Percentiles rank a stretch among this genome's conserved stretches.
Evolutionary conservation across 768 basidiomycete genomes (phyloP).

Genomic region (Pulveroboletus sp.): DNA sequence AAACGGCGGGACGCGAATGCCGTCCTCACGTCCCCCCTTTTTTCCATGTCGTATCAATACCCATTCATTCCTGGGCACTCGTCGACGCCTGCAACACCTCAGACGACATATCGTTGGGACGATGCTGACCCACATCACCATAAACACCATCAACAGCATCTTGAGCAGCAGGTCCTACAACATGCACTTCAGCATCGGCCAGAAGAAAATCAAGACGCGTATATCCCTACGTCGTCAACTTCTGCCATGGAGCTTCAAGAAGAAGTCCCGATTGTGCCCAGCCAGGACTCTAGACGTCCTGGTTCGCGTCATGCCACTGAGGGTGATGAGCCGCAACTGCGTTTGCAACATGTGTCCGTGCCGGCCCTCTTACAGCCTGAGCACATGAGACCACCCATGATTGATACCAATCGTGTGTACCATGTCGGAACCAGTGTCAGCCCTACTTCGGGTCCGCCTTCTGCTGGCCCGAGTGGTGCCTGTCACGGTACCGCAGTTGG

Average conservation of each 20-base stretch:
- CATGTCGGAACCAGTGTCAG: constrained; percentile 26
- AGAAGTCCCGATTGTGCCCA: constrained; percentile 27
- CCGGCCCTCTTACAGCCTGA: constrained; percentile 18
- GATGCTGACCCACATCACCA: constrained; percentile 31
- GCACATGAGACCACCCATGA: constrained; percentile 33
- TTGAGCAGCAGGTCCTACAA: constrained; percentile 38
- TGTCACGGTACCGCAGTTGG: constrained; percentile 17
- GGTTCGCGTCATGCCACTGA: constrained; percentile 17
- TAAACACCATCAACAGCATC: constrained; percentile 31
- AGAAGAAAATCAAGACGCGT: constrained; percentile 22
- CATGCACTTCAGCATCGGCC: constrained; percentile 36
- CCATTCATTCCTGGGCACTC: constrained; percentile 44
- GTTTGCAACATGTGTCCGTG: constrained; percentile 23
- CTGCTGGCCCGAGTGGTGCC: constrained; percentile 19
- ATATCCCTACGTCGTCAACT: constrained; percentile 15
- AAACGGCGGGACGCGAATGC: constrained; percentile 25
- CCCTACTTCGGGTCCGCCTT: constrained; percentile 29
- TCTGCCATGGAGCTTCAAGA: constrained; percentile 24
- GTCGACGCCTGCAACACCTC: constrained; percentile 47
- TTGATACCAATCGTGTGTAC: constrained; percentile 29
- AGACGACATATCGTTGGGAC: constrained; percentile 39
- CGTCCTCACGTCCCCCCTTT: constrained; percentile 21
- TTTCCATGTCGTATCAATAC: constrained; percentile 47
- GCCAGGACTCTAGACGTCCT: constrained; percentile 21
- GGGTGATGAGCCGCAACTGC: constrained; percentile 23